These are phyloP conservation scores for Penicillium alfredii DNA, from an alignment of 495 filamentous ascomycete species.

Conservation along the genomic window DNA sequence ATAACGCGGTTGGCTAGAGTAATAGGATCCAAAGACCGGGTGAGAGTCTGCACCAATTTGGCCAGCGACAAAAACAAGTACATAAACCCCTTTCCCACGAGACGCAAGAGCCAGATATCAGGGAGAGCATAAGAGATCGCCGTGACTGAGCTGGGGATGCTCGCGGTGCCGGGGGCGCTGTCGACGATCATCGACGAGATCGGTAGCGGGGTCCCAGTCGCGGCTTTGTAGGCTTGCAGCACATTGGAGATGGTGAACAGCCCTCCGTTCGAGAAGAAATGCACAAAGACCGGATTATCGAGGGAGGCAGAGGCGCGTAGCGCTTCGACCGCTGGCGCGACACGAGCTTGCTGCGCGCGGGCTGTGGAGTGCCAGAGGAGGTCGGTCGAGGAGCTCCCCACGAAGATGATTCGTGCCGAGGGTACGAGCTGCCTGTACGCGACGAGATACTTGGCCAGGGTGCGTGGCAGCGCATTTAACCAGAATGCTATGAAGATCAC, in stretches of 20 bases:
- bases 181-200: slow-evolving; percentile 36
- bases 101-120: slow-evolving; percentile 25
- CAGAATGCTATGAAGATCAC: slow-evolving; percentile 39
- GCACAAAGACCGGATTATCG: slow-evolving; percentile 29
- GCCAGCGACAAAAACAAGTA: slow-evolving; percentile 18
- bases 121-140: slow-evolving; percentile 36
- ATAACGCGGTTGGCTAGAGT: slow-evolving; percentile 22
- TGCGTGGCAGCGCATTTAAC: slow-evolving; percentile 39
- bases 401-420: slow-evolving; percentile 35
- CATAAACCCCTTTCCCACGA: slow-evolving; percentile 23
- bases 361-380: slow-evolving; percentile 27
- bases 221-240: slow-evolving; percentile 27
- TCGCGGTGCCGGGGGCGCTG: slow-evolving; percentile 38
- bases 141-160: slow-evolving; percentile 17
- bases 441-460: slow-evolving; percentile 33
- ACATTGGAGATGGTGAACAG: slow-evolving; percentile 26
- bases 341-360: slow-evolving; percentile 23
- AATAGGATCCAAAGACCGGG: slow-evolving; percentile 20
- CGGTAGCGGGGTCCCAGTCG: slow-evolving; percentile 26
- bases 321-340: slow-evolving; percentile 34
- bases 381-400: slow-evolving; percentile 33
- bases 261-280: slow-evolving; percentile 44
- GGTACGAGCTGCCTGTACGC: slow-evolving; percentile 34
- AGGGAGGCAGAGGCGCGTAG: slow-evolving; percentile 20
- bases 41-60: slow-evolving; percentile 11